Conservation (phyloP, 176 grass and related monocot species). For the Miscanthus lutarioriparius region DNA sequence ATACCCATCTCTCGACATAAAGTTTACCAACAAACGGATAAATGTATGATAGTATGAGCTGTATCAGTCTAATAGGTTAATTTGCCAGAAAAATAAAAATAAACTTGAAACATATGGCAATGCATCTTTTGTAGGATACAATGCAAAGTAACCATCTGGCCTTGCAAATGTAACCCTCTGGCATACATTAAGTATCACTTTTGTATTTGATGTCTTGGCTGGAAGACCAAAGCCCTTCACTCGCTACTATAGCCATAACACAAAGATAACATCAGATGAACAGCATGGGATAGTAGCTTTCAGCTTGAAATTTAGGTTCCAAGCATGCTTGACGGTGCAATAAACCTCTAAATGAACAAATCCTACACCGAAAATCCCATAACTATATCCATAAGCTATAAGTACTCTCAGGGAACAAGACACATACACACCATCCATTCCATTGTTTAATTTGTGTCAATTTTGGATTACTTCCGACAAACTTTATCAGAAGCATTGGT, state of each 20-base stretch:
- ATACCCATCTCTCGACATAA: neutral
- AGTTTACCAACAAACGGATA: neutral
- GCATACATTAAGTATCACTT: slow-evolving; percentile 96
- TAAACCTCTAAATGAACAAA: neutral
- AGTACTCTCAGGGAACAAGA: neutral
- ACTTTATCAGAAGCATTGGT: neutral
- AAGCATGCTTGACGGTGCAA: neutral
- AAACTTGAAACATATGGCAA: neutral
- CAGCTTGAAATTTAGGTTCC: slow-evolving; percentile 26
- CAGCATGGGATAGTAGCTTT: neutral
- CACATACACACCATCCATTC: neutral
- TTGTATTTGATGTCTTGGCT: slow-evolving; percentile 68
- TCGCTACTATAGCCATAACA: slow-evolving; percentile 44
- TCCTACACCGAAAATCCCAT: neutral
- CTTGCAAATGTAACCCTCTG: slow-evolving; percentile 77
- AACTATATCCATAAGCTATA: slow-evolving; percentile 2
- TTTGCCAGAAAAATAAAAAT: neutral
- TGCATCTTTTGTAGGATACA: slow-evolving; percentile 69
- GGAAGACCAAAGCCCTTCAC: slow-evolving; percentile 68
- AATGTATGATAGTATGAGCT: neutral
- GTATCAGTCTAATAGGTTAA: neutral
- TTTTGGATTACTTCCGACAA: neutral
- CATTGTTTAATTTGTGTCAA: neutral
- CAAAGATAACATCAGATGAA: slow-evolving; percentile 19
- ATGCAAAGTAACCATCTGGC: slow-evolving; percentile 96